phyloP scores from a whole-genome alignment of 139 green algal species.

The Picochlorum sp. region DNA sequence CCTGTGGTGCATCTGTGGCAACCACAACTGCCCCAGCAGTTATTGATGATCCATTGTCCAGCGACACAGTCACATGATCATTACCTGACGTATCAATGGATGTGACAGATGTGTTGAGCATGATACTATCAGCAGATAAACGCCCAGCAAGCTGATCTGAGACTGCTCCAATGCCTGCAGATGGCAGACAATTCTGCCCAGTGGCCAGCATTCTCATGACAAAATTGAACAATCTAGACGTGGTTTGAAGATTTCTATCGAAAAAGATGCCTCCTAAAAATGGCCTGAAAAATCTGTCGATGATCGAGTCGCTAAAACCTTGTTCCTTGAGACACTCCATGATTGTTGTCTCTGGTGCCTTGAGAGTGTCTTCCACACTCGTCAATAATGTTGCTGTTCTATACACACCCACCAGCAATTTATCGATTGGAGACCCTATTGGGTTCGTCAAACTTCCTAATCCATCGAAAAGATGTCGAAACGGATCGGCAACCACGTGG shows the following conservation, averaged over 20 bases:
- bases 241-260: constrained; percentile 66
- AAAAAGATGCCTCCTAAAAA: constrained; percentile 99
- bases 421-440: constrained; percentile 58
- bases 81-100: not conserved
- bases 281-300: constrained; percentile 89
- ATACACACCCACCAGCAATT: constrained; percentile 76
- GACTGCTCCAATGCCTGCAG: constrained; percentile 80
- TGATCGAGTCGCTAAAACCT: constrained; percentile 81
- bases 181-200: constrained; percentile 84
- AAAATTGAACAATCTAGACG: constrained; percentile 83
- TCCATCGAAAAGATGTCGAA: constrained; percentile 71
- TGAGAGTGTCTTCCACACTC: constrained; percentile 50
- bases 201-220: constrained; percentile 92
- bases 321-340: constrained; percentile 51
- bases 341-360: constrained; percentile 63
- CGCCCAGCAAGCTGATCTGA: constrained; percentile 60
- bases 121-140: constrained; percentile 36
- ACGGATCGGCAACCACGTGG: constrained; percentile 59
- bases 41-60: constrained; percentile 39
- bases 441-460: constrained; percentile 72
- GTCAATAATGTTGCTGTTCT: constrained; percentile 53
- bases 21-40: constrained; percentile 71
- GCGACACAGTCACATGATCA: constrained; percentile 15
- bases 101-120: constrained; percentile 33
- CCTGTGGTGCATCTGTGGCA: constrained; percentile 69